phyloP scores from a whole-genome alignment of 139 green algal species.

The Spirogloea muscicola region DNA sequence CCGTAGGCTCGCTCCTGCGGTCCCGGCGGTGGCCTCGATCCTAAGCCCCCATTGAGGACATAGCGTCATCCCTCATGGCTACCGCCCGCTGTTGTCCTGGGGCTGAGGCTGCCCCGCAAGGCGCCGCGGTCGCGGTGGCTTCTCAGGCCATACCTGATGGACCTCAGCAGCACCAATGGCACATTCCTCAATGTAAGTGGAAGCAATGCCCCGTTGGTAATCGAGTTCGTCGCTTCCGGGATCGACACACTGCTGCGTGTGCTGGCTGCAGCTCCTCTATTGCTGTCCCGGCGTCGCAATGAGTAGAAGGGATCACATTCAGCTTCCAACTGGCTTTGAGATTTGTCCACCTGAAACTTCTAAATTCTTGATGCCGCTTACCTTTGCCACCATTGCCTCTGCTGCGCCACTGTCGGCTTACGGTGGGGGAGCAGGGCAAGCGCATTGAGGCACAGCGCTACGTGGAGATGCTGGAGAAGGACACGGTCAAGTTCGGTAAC shows the following conservation, averaged over 20 bases:
- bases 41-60: too few species aligned
- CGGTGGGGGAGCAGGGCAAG: not conserved
- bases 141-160: slow-evolving; percentile 84
- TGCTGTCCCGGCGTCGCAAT: not conserved
- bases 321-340: not conserved
- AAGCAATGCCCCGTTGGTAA: slow-evolving; percentile 65
- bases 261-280: not conserved
- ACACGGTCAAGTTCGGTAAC: slow-evolving; percentile 83
- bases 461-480: slow-evolving; percentile 83
- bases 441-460: slow-evolving; percentile 53
- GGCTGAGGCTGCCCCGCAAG: too few species aligned
- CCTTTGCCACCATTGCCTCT: not conserved
- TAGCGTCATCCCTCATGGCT: too few species aligned
- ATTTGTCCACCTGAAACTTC: not conserved
- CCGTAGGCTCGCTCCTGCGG: too few species aligned
- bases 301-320: not conserved
- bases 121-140: not conserved
- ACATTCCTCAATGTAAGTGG: slow-evolving; percentile 82
- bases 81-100: too few species aligned
- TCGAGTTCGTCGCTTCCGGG: not conserved
- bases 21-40: too few species aligned
- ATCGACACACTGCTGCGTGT: not conserved
- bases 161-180: slow-evolving; percentile 88
- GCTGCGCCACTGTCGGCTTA: not conserved
- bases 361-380: not conserved